Conservation (phyloP, 2,329 filamentous ascomycete genomes). For the Hymenoscyphus repandus region DNA sequence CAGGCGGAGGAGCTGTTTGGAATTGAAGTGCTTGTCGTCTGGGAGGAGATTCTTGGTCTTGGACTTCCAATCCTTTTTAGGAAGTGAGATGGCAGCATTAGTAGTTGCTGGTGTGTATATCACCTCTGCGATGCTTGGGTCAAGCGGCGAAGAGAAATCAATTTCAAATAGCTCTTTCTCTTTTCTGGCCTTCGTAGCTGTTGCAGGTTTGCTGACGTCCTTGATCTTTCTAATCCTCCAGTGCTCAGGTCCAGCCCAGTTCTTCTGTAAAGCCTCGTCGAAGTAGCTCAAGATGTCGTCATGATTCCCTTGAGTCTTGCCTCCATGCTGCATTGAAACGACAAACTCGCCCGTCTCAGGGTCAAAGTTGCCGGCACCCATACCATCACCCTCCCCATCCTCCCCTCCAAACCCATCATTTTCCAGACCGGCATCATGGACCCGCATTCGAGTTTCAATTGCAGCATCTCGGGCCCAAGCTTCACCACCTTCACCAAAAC, state of each 20-base stretch:
- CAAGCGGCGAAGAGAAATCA: conserved; percentile 75
- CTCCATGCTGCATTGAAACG: conserved; percentile 70
- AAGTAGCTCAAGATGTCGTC: conserved; percentile 98
- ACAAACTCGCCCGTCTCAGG: conserved; percentile 67
- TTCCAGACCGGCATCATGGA: conserved; percentile 59
- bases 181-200: conserved; percentile 64
- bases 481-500: conserved; percentile 93
- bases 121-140: conserved; percentile 62
- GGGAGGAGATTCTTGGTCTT: conserved; percentile 90
- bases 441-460: conserved; percentile 77
- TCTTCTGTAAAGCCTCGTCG: conserved; percentile 92
- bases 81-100: conserved; percentile 75
- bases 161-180: conserved; percentile 97
- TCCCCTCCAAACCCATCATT: conserved; percentile 48
- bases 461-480: conserved; percentile 91
- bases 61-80: conserved; percentile 93
- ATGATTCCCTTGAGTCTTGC: conserved; percentile 61
- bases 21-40: conserved; percentile 98
- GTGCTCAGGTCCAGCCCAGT: conserved; percentile 97
- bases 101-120: conserved; percentile 78
- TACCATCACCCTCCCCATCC: conserved; percentile 45
- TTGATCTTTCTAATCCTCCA: conserved; percentile 97
- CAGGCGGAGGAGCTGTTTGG: conserved; percentile 77
- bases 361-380: conserved; percentile 52
- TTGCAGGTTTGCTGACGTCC: conserved; percentile 59